These are phyloP conservation scores for Clonostachys sp. DNA, from an alignment of 2,329 filamentous ascomycete species.

Conservation along the genomic window DNA sequence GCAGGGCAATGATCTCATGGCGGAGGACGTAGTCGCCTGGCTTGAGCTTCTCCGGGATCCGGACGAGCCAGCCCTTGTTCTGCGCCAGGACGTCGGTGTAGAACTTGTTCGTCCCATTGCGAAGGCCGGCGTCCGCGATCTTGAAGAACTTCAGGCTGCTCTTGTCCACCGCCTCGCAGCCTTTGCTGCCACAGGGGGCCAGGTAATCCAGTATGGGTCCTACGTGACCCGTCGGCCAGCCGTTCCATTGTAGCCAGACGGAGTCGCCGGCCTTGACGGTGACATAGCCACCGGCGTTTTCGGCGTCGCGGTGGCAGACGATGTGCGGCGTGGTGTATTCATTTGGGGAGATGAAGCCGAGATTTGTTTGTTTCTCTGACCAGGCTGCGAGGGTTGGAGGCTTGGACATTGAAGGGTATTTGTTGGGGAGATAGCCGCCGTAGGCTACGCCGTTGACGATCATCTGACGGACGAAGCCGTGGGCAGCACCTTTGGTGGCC, in stretches of 20 bases:
- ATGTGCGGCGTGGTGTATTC: slow-evolving; percentile 30
- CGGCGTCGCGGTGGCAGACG: slow-evolving; percentile 34
- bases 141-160: slow-evolving; percentile 53
- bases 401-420: not conserved
- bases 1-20: slow-evolving; percentile 45
- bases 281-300: slow-evolving; percentile 24
- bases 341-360: slow-evolving; percentile 39
- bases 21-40: slow-evolving; percentile 36
- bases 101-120: slow-evolving; percentile 39
- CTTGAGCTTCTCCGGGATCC: slow-evolving; percentile 19
- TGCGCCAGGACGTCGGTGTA: slow-evolving; percentile 31
- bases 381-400: not conserved
- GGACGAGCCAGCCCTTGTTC: slow-evolving; percentile 19
- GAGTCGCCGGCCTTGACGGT: slow-evolving; percentile 27
- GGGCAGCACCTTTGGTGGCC: slow-evolving; percentile 1
- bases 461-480: slow-evolving; percentile 1
- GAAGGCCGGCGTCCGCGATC: slow-evolving; percentile 31
- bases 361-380: slow-evolving; percentile 17
- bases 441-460: not conserved
- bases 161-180: slow-evolving; percentile 49
- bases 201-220: slow-evolving; percentile 58
- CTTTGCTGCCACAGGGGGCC: slow-evolving; percentile 46
- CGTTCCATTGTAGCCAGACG: slow-evolving; percentile 29
- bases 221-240: slow-evolving; percentile 31
- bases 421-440: slow-evolving; percentile 1